Conservation (phyloP, 352 stramenopile genomes). For the Halophytophthora batemanensis region DNA sequence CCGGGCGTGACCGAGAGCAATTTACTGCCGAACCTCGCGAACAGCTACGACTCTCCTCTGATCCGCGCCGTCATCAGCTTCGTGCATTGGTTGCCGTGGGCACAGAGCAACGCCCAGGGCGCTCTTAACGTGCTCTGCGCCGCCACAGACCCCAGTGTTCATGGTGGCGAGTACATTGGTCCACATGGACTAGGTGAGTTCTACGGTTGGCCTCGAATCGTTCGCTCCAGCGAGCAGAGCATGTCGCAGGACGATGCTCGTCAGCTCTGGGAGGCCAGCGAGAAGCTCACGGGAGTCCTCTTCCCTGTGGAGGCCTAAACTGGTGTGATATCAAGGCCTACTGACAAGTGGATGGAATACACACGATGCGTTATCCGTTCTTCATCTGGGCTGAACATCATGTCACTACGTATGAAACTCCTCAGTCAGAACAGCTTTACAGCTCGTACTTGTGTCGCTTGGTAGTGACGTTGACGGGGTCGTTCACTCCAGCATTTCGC, state of each 20-base stretch:
- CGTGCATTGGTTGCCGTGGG: conserved; percentile 58
- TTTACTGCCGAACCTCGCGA: conserved; percentile 52
- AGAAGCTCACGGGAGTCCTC: conserved; percentile 25
- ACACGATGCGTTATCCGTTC: background rate
- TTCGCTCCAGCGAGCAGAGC: conserved; percentile 51
- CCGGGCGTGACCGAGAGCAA: conserved; percentile 81
- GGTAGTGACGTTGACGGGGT: background rate
- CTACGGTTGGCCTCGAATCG: conserved; percentile 52
- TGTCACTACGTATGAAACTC: background rate
- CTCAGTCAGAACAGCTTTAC: background rate
- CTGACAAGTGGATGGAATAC: too few relatives aligned
- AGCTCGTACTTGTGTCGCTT: background rate
- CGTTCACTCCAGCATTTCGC: conserved; percentile 31
- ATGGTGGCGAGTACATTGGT: conserved; percentile 50
- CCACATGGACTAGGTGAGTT: conserved; percentile 57
- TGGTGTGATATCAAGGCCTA: too few relatives aligned
- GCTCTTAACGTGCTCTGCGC: conserved; percentile 54
- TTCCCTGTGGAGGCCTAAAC: conserved; percentile 20
- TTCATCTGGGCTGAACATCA: background rate
- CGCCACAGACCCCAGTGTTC: conserved; percentile 41
- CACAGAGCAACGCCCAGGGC: conserved; percentile 54
- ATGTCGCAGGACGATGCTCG: conserved; percentile 26
- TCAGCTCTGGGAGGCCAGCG: conserved; percentile 30
- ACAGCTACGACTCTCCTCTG: conserved; percentile 53
- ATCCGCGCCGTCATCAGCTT: conserved; percentile 43